Evolutionary conservation across 2,329 filamentous ascomycete genomes (phyloP), one percentile per base, ranked within the genome.

Genomic region (Metarhizium rileyi): DNA sequence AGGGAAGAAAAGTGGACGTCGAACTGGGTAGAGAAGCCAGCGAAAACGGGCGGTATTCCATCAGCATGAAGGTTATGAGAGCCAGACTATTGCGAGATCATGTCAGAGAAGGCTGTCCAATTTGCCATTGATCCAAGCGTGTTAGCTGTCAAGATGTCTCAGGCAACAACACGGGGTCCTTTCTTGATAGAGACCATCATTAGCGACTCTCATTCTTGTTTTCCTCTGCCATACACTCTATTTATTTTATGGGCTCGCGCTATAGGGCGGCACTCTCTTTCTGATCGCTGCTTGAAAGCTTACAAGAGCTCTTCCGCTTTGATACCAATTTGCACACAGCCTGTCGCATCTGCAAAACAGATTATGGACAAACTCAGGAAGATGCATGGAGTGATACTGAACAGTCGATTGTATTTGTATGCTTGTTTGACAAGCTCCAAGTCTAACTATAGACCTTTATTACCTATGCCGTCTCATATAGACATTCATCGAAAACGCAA

Each of bases 51-150:
- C 75, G 77, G 7, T 75, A 84, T 50, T 87, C 85, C 48, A 82
- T 97, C 6, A 87, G 88, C 0, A 81, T 84, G 27, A 96, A 96
- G 67, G 89, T 95, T 26, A 93, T 87, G 55, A 87, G 89, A 62
- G 90, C 90, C 36, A 78, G 89, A 55, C 64, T 95, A 49, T 68
- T 95, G 52, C 77, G 83, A 56, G 86, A 90, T 59, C 80, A 80
- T 53, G 75, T 91, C 33, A 70, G 74, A 43, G 76, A 74, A 8
- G 84, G 83, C 0, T 87, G 84, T 66, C 79, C 81, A 0, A 70
- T 83, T 18, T 85, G 81, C 59, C 61, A 20, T 25, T 30, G 43
- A 47, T 10, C 4, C 6, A 28, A 16, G 33, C 16, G 16, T 20
- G 6, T 28, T 12, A 18, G 18, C 7, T 23, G 22, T 4, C 5